Conservation (phyloP, 2,329 filamentous ascomycete genomes). For the Blastomyces silverae region DNA sequence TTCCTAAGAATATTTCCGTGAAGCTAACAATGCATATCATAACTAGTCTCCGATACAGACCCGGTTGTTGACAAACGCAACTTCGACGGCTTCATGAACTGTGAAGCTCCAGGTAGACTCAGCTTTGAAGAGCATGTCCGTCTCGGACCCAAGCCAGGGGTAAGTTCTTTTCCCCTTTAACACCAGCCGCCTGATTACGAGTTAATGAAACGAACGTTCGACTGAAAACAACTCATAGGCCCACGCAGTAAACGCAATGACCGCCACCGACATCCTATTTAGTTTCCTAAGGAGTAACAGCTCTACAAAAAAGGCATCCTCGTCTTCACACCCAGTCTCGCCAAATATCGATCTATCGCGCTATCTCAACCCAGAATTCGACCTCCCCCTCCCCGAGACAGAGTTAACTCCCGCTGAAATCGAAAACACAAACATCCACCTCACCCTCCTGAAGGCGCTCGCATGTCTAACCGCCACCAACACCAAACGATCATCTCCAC, state of each 20-base stretch:
- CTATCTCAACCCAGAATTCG: slow-evolving; percentile 13
- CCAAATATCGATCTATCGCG: background rate
- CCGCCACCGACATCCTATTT: slow-evolving; percentile 34
- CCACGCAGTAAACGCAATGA: slow-evolving; percentile 33
- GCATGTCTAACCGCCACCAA: slow-evolving; percentile 12
- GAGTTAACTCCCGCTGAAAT: slow-evolving; percentile 36
- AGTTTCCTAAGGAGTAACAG: slow-evolving; percentile 27
- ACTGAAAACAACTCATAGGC: slow-evolving; percentile 24
- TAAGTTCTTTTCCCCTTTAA: slow-evolving; percentile 22
- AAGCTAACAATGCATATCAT: slow-evolving; percentile 9
- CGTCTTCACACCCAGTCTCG: background rate
- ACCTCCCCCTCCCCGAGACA: slow-evolving; percentile 22
- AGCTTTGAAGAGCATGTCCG: slow-evolving; percentile 37
- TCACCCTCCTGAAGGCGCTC: slow-evolving; percentile 31
- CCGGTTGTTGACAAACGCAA: slow-evolving; percentile 32
- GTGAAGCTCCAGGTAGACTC: slow-evolving; percentile 32
- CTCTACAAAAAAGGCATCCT: slow-evolving; percentile 9
- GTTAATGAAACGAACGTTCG: slow-evolving; percentile 21
- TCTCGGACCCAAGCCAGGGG: slow-evolving; percentile 35
- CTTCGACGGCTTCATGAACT: slow-evolving; percentile 39
- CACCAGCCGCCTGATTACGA: background rate
- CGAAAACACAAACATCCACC: slow-evolving; percentile 32
- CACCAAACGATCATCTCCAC: slow-evolving; percentile 7
- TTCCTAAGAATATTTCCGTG: background rate
- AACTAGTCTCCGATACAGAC: slow-evolving; percentile 29